A percentile compares a stretch with the other conserved stretches of the same genome.
phyloP scores from a whole-genome alignment of 306 rosid genomes.

The Delonix regia region DNA sequence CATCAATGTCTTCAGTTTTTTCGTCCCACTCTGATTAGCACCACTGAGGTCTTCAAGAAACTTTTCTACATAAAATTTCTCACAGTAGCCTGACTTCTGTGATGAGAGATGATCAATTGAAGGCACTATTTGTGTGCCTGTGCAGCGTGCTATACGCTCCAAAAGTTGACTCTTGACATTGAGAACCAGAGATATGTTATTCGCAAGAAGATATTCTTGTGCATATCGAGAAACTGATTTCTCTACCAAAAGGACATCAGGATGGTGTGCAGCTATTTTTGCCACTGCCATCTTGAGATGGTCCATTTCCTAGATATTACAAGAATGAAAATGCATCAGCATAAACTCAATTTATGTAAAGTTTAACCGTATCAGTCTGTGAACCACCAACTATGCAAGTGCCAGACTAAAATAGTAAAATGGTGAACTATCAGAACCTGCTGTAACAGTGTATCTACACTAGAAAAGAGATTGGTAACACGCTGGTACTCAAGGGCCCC shows the following conservation, averaged over 20 bases:
- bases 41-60: slow-evolving; percentile 67
- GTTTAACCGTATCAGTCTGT: slow-evolving; percentile 6
- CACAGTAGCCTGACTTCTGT: slow-evolving; percentile 88
- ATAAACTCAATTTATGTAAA: slow-evolving; percentile 16
- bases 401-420: slow-evolving; percentile 33
- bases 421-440: slow-evolving; percentile 68
- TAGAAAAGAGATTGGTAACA: slow-evolving; percentile 77
- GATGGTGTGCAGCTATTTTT: slow-evolving; percentile 79
- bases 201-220: slow-evolving; percentile 90
- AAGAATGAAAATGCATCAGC: slow-evolving; percentile 19
- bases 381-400: slow-evolving; percentile 34
- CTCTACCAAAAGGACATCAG: slow-evolving; percentile 90
- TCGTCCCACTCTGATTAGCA: slow-evolving; percentile 72
- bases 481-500: slow-evolving; percentile 99
- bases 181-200: slow-evolving; percentile 87
- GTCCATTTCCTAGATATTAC: slow-evolving; percentile 82
- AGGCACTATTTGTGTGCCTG: slow-evolving; percentile 85
- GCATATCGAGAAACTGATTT: slow-evolving; percentile 96
- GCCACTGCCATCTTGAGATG: slow-evolving; percentile 99
- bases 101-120: slow-evolving; percentile 84
- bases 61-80: slow-evolving; percentile 78
- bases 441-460: slow-evolving; percentile 96
- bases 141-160: slow-evolving; percentile 92
- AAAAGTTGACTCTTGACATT: slow-evolving; percentile 87
- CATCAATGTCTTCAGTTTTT: slow-evolving; percentile 87